Evolutionary conservation across 2,329 filamentous ascomycete species (phyloP), one percentile per base, ranked within the genome.

Genomic region (Colletotrichum sansevieriae): DNA sequence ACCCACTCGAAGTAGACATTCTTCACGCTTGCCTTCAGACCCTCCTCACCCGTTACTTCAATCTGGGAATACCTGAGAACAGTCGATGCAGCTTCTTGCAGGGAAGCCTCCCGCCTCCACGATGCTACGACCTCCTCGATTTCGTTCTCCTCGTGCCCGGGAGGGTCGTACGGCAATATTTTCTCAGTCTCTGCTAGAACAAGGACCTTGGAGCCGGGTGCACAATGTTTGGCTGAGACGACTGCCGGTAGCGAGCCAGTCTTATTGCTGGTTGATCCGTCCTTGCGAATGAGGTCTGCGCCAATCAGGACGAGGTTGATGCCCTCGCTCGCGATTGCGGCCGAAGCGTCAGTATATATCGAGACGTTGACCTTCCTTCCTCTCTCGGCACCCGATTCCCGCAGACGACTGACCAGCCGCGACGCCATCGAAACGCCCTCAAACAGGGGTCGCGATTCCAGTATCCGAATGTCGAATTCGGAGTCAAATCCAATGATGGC

Each of bases 381-480:
- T 11, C 63, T 52, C 29, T 70, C 63, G 33, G 69, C 64, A 52
- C 71, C 72, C 25, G 72, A 75, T 9, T 72, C 68, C 8, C 71
- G 77, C n/a, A 68, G 65, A 67, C 67, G 43, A 70, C 72, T 55
- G 64, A 78, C 74, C 71, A 87, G 68, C 4, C 77, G 77, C n/a
- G 78, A 80, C 5, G 87, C 88, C 59, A 90, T 82, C 9, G 81
- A 84, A 4, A 87, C 87, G 8, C 90, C 91, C 77, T 93, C 90
- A 71, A 85, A 92, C 0, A 89, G 81, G 0, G 91, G 91, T 0
- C 90, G 82, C 2, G 90, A 92, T 75, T 92, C 90, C 3, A 93
- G 81, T 35, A 93, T 80, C 4, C 84, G 84, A 18, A 92, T 76
- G 57, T 90, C 83, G 9, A 91, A 74, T 0, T 70, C 73, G 8